Conservation (phyloP, 345 rosid genomes). For the Durio zibethinus region DNA sequence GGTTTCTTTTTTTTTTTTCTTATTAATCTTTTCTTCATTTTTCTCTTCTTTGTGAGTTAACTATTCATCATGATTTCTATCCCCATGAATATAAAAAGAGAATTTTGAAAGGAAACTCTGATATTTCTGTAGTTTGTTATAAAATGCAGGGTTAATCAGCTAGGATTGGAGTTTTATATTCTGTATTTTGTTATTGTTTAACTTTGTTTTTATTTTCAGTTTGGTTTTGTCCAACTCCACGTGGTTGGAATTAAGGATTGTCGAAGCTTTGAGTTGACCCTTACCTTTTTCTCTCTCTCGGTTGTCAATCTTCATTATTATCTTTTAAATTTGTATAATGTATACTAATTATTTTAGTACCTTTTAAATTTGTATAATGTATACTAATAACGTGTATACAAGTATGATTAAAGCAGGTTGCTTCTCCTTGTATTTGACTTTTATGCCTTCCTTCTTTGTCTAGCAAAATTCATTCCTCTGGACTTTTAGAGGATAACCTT, state of each 20-base stretch:
- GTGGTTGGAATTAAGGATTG: slow-evolving; percentile 17
- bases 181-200: neutral
- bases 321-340: neutral
- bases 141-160: neutral
- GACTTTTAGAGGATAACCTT: neutral
- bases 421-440: neutral
- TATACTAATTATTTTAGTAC: slow-evolving; percentile 3
- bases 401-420: neutral
- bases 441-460: neutral
- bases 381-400: neutral
- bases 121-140: neutral
- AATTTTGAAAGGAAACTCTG: neutral
- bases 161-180: neutral
- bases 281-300: neutral
- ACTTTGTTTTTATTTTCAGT: too few species aligned
- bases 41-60: neutral
- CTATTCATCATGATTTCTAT: neutral
- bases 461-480: neutral
- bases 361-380: neutral
- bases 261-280: slow-evolving; percentile 10
- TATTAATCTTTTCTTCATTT: neutral
- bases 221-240: neutral
- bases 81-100: neutral
- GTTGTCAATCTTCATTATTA: neutral
- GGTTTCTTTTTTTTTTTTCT: neutral